Conservation (phyloP, 257 asterid species). For the Solanum corneliomulleri region DNA sequence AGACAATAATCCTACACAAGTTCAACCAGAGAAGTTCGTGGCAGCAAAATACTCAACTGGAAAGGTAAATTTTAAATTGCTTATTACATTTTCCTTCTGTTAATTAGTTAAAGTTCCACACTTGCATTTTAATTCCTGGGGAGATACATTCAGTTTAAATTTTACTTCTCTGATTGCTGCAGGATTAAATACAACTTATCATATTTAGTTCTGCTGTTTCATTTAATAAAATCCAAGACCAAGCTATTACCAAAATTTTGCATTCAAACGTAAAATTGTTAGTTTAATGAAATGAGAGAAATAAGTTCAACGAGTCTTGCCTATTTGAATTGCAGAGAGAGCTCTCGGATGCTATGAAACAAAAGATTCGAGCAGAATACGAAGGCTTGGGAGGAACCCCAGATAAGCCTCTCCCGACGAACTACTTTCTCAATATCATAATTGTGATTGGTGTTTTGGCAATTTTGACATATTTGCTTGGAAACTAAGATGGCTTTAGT, state of each 20-base stretch:
- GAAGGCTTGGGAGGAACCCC: constrained; percentile 88
- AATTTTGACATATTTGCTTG: constrained; percentile 51
- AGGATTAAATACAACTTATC: constrained; percentile 67
- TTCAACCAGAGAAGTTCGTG: constrained; percentile 67
- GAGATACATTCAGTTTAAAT: constrained; percentile 9
- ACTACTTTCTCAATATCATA: constrained; percentile 87
- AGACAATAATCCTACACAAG: constrained; percentile 31
- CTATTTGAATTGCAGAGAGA: constrained; percentile 90
- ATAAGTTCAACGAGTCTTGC: constrained; percentile 38
- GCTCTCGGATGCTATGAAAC: constrained; percentile 86
- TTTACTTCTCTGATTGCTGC: constrained; percentile 44
- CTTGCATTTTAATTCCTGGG: not conserved
- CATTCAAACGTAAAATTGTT: constrained; percentile 33
- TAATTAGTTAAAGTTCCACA: not conserved
- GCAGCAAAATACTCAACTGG: constrained; percentile 86
- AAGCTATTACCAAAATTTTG: constrained; percentile 37
- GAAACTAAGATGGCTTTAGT: constrained; percentile 6
- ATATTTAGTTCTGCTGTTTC: constrained; percentile 40
- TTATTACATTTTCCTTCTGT: not conserved
- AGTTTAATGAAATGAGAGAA: constrained; percentile 32
- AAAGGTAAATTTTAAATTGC: constrained; percentile 36
- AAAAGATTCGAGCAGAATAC: constrained; percentile 88
- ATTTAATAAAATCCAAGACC: constrained; percentile 42
- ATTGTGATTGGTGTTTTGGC: constrained; percentile 82
- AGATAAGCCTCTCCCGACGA: constrained; percentile 89